Evolutionary conservation across 805 yeast genomes (phyloP).

Genomic region (Candida koratica): DNA sequence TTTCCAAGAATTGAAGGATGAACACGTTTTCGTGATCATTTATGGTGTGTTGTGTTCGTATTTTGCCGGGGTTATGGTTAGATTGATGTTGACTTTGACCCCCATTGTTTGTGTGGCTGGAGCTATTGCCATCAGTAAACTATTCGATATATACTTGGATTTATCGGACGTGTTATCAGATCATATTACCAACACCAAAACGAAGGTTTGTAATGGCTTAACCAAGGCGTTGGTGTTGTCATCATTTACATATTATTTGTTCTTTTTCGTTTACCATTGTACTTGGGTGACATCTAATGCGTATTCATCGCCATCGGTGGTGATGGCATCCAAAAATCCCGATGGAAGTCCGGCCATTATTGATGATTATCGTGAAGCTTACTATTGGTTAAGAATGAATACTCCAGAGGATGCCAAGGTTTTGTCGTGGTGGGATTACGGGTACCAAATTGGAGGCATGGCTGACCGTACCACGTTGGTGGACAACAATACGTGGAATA

Average conservation of each 20-base stretch:
- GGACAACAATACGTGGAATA: constrained; percentile 99
- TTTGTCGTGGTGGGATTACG: constrained; percentile 99
- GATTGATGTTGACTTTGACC: constrained; percentile 93
- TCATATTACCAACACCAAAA: constrained; percentile 9
- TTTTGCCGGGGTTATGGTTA: constrained; percentile 98
- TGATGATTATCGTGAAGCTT: constrained; percentile 98
- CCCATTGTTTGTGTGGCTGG: constrained; percentile 94
- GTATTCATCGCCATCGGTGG: constrained; percentile 97
- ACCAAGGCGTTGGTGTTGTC: constrained; percentile 62
- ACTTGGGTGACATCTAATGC: constrained; percentile 97
- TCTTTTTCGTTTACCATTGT: constrained; percentile 85
- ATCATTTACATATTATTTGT: constrained; percentile 70
- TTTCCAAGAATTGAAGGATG: constrained; percentile 85
- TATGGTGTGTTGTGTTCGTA: constrained; percentile 92
- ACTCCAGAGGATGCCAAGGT: constrained; percentile 94
- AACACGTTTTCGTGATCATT: constrained; percentile 87
- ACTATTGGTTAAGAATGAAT: constrained; percentile 98
- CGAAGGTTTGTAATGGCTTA: constrained; percentile 25
- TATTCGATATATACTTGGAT: constrained; percentile 79
- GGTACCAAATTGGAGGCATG: constrained; percentile 99
- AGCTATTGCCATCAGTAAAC: constrained; percentile 80
- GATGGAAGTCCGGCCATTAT: constrained; percentile 84
- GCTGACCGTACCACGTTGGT: constrained; percentile 98
- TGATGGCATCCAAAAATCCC: constrained; percentile 73
- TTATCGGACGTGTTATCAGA: constrained; percentile 38